Evolutionary conservation across 177 flowering plant genomes (phyloP).

Genomic region (Tripterygium wilfordii): DNA sequence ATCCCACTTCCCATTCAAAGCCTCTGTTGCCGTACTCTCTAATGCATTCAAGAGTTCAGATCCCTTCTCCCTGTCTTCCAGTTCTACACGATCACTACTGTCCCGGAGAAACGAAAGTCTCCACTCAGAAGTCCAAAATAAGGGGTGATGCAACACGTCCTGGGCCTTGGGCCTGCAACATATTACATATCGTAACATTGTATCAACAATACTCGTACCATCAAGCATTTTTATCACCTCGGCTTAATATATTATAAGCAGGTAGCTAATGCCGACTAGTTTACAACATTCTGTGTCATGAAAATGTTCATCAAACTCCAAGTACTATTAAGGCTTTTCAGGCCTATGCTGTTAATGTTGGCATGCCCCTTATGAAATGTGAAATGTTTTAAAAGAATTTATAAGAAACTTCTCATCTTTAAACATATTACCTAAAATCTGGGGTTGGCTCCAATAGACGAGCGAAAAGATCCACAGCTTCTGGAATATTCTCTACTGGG

Average conservation of each 20-base stretch:
- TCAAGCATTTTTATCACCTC: no score
- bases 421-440: constrained; percentile 50
- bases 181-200: neutral
- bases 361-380: no score
- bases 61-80: constrained; percentile 54
- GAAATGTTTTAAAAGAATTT: no score
- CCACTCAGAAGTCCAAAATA: constrained; percentile 80
- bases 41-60: constrained; percentile 57
- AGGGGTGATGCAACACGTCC: constrained; percentile 70
- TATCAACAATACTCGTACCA: neutral
- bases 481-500: constrained; percentile 74
- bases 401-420: no score
- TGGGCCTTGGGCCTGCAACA: constrained; percentile 58
- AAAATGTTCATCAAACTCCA: no score
- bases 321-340: no score
- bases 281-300: no score
- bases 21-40: constrained; percentile 53
- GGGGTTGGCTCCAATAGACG: constrained; percentile 64
- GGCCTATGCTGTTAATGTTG: no score
- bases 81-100: constrained; percentile 78
- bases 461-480: constrained; percentile 75
- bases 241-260: no score
- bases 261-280: no score
- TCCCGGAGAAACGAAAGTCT: constrained; percentile 87
- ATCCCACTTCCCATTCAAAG: constrained; percentile 76